These are phyloP conservation scores for Penicillium nucicola DNA, from an alignment of 495 filamentous ascomycete genomes.

Conservation along the genomic window DNA sequence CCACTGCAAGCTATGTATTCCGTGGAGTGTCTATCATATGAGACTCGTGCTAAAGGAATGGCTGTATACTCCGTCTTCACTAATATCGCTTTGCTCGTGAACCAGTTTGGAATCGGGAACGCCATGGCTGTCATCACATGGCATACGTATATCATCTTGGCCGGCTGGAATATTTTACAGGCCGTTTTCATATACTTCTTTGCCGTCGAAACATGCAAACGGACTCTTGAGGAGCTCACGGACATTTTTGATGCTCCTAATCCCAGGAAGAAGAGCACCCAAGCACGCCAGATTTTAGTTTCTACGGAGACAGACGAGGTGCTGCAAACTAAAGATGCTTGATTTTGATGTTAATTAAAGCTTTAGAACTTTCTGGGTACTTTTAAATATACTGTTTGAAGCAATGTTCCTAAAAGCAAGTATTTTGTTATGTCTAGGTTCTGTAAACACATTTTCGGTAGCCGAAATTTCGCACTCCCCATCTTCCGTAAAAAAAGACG, in stretches of 20 bases:
- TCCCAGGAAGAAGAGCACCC: slow-evolving; percentile 47
- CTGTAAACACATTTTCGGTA: background rate
- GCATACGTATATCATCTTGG: slow-evolving; percentile 66
- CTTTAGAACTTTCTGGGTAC: background rate
- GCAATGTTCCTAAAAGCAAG: background rate
- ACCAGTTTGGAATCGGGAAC: slow-evolving; percentile 53
- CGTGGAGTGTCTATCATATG: slow-evolving; percentile 57
- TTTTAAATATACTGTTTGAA: background rate
- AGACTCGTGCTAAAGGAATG: slow-evolving; percentile 65
- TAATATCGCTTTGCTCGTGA: slow-evolving; percentile 43
- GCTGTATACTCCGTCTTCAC: slow-evolving; percentile 48
- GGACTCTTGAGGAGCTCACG: slow-evolving; percentile 64
- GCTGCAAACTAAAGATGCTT: slow-evolving; percentile 1
- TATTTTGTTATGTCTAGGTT: background rate
- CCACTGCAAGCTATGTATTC: slow-evolving; percentile 66
- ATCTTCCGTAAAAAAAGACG: background rate
- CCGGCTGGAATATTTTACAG: slow-evolving; percentile 55
- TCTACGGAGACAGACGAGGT: background rate
- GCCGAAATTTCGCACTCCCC: background rate
- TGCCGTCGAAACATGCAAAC: slow-evolving; percentile 62
- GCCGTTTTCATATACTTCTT: slow-evolving; percentile 57
- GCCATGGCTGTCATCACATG: slow-evolving; percentile 63
- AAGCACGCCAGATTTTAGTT: background rate
- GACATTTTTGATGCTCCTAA: slow-evolving; percentile 59
- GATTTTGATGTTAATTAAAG: background rate